Base-by-base conservation (phyloP, 768 basidiomycete species). In the Russula sp. region DNA sequence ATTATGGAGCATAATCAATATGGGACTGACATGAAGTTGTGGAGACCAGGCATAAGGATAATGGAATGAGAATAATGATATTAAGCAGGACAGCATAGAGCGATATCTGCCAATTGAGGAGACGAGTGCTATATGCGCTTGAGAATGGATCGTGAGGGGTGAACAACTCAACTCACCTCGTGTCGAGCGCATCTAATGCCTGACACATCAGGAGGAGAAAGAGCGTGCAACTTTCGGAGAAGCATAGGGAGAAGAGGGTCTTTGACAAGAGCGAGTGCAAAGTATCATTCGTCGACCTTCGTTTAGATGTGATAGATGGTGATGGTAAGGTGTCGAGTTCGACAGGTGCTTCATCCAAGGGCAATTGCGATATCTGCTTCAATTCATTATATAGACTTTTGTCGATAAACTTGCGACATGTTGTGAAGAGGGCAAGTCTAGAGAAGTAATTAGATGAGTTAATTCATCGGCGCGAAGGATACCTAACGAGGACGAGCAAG, bases 151-250 rank as follows among this genome's bases (percentile, higher is more conserved):
- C 20, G 20, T 22, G 38, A 42, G 10, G 8, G n/a, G 48, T n/a
- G 3, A 4, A n/a, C 3, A 28, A 30, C 53, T 52, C 5, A n/a
- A 78, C 86, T 63, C 54, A 90, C 89, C 74, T 73, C 13, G 84
- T 71, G 40, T 81, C 76, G 42, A 92, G 77, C 1, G 85, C 49
- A 46, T 79, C 76, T 53, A 84, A 58, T 2, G 81, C 87, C 74
- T 94, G 91, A n/a, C 83, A 80, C 74, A 92, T 82, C 6, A 93
- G 76, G 61, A 93, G 77, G 14, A 84, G 66, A 69, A 92, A 92
- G 64, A 93, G 75, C 69, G 83, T 81, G 66, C 85, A 87, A 57
- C 86, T 84, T 74, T 92, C 92, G 1, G 87, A 81, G 72, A 92
- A 90, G 69, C 85, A 87, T 36, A 84, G 74, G 0, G 89, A 81